A percentile compares a stretch with the other conserved stretches of the same genome.
These are phyloP conservation scores for Pythium coloratum DNA, from an alignment of 352 stramenopile genomes.

Conservation along the genomic window DNA sequence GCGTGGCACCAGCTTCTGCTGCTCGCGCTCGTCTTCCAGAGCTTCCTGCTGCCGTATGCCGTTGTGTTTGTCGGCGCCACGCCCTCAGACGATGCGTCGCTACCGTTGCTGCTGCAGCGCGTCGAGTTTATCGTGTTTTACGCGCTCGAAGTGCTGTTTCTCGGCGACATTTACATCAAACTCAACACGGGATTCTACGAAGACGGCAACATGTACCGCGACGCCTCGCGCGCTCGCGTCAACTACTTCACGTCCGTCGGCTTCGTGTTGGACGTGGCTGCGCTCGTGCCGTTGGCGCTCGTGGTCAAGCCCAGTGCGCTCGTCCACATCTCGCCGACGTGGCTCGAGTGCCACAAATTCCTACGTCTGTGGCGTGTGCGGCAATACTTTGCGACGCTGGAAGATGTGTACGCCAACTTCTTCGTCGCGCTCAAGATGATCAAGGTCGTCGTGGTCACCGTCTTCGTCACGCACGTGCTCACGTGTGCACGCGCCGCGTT, in stretches of 20 bases:
- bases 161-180: conserved; percentile 56
- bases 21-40: conserved; percentile 46
- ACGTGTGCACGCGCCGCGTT: conserved; percentile 51
- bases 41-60: conserved; percentile 49
- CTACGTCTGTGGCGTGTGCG: conserved; percentile 43
- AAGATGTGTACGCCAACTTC: conserved; percentile 52
- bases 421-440: conserved; percentile 54
- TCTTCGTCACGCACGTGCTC: conserved; percentile 49
- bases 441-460: conserved; percentile 41
- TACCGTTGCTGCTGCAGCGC: conserved; percentile 15
- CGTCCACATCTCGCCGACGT: conserved; percentile 15
- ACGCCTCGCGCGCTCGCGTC: conserved; percentile 35
- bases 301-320: conserved; percentile 5
- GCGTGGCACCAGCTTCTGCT: conserved; percentile 52
- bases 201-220: conserved; percentile 45
- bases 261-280: conserved; percentile 46
- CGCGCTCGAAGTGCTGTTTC: conserved; percentile 42
- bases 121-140: conserved; percentile 34
- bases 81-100: not conserved
- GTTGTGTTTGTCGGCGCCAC: conserved; percentile 24
- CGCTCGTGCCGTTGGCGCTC: conserved; percentile 46
- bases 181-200: conserved; percentile 63
- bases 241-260: conserved; percentile 44
- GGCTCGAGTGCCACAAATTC: conserved; percentile 58
- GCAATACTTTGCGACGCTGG: conserved; percentile 47